phyloP scores from a whole-genome alignment of 2,329 filamentous ascomycete species.

The Fusarium sp. region DNA sequence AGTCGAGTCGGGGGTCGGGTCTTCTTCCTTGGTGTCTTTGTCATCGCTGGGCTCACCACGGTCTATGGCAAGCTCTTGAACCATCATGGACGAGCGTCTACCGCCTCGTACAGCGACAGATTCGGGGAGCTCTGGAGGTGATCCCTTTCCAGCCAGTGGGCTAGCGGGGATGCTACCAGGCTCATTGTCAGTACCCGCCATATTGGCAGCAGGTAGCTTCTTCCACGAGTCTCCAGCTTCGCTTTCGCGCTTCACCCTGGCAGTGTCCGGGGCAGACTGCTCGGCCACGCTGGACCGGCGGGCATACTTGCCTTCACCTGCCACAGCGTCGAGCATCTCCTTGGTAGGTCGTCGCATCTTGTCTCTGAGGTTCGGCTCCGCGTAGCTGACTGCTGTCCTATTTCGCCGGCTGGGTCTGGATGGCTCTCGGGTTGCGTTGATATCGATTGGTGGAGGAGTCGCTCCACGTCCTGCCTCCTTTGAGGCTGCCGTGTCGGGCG shows the following conservation, averaged over 20 bases:
- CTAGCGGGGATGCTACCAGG: slow-evolving; percentile 53
- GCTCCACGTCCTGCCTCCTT: slow-evolving; percentile 60
- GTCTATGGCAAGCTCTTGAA: slow-evolving; percentile 31
- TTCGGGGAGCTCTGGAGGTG: slow-evolving; percentile 50
- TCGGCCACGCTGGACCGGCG: slow-evolving; percentile 59
- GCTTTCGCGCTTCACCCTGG: slow-evolving; percentile 55
- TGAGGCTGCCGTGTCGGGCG: slow-evolving; percentile 62
- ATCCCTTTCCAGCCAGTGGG: slow-evolving; percentile 60
- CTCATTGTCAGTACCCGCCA: slow-evolving; percentile 25
- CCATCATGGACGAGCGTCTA: slow-evolving; percentile 57
- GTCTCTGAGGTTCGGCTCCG: slow-evolving; percentile 84
- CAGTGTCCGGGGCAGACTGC: slow-evolving; percentile 43
- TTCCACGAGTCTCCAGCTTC: slow-evolving; percentile 52
- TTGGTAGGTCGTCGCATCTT: slow-evolving; percentile 89
- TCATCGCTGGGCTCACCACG: slow-evolving; percentile 30
- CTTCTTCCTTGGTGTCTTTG: slow-evolving; percentile 30
- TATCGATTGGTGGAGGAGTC: slow-evolving; percentile 73
- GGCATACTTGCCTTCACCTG: slow-evolving; percentile 72
- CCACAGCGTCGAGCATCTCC: slow-evolving; percentile 81
- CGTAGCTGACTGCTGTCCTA: slow-evolving; percentile 81
- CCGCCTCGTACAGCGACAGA: slow-evolving; percentile 59
- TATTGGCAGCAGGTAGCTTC: slow-evolving; percentile 42
- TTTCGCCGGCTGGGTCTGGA: slow-evolving; percentile 78
- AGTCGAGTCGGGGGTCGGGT: slow-evolving; percentile 38
- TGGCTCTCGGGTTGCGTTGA: slow-evolving; percentile 69